Evolutionary conservation across 345 rosid species (phyloP), one percentile per base, ranked within the genome.

Genomic region (Citrus inodora): DNA sequence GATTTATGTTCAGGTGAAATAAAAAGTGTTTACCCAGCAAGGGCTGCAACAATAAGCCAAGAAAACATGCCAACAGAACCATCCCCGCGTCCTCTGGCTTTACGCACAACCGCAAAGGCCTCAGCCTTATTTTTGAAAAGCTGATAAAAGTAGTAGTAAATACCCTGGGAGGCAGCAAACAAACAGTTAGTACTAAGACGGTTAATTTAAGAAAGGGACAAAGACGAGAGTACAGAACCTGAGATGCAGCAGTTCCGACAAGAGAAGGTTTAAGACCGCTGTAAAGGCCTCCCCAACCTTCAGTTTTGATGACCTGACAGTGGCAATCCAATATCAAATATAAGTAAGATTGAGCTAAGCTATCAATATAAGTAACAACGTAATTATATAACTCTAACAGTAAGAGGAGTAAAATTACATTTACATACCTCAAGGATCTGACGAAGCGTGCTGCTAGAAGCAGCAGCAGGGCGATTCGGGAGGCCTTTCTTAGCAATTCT

Each of bases 231-330:
- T 16, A 35, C 3, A 58, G 24, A 33, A 89, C 92, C 90, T 80
- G 84, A 25, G 94, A 89, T 83, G 94, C 90, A 63, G 90, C 91
- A 46, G 94, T 91, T 53, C 92, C 94, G n/a, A 91, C 51, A 19
- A 91, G 87, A 71, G 94, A 91, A 78, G 94, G 94, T 85, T 79
- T 91, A 38, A 89, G 94, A 65, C 92, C 94, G 40, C 91, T 89
- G 78, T 89, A 91, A 56, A 91, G 91, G 71, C 91, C 91, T 55
- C 94, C 91, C 87, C 85, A 89, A 53, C 94, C 92, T 84, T 91
- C 89, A 32, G 75, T 83, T 74, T 76, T 79, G 10, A 87, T 73
- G 33, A 90, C 87, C 90, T 86, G 74, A 67, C 22, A 42, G 62
- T n/a, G 22, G 8, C n/a, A 13, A 76, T 46, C 42, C 24, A 59